phyloP scores from a whole-genome alignment of 2,329 filamentous ascomycete genomes.

The Thelonectria discophora region DNA sequence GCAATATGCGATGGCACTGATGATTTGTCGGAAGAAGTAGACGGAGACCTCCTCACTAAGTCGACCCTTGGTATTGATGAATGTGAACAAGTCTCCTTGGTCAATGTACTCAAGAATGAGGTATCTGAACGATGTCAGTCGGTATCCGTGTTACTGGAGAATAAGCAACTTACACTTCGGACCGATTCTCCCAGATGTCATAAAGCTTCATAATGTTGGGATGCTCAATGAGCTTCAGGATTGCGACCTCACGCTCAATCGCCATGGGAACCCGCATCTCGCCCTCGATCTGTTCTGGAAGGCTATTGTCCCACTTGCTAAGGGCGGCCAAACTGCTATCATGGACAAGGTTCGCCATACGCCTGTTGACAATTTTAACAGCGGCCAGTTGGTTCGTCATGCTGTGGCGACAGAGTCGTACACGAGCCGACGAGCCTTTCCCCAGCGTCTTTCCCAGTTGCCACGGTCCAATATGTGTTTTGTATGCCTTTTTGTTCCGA shows the following conservation, averaged over 20 bases:
- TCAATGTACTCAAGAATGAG: slow-evolving; percentile 93
- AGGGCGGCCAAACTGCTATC: slow-evolving; percentile 87
- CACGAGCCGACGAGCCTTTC: slow-evolving; percentile 87
- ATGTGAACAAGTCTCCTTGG: slow-evolving; percentile 81
- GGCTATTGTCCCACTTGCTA: slow-evolving; percentile 73
- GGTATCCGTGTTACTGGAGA: neutral
- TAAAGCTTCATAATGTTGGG: slow-evolving; percentile 93
- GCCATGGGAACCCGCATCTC: slow-evolving; percentile 82
- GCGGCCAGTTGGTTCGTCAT: slow-evolving; percentile 83
- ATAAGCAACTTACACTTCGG: slow-evolving; percentile 78
- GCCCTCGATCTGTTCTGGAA: slow-evolving; percentile 64
- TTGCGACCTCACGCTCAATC: slow-evolving; percentile 93
- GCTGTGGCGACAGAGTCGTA: slow-evolving; percentile 84
- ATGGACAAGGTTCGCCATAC: slow-evolving; percentile 79
- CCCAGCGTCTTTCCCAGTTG: slow-evolving; percentile 89
- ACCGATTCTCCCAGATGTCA: slow-evolving; percentile 97
- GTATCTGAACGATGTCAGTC: slow-evolving; percentile 68
- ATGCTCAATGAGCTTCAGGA: slow-evolving; percentile 96
- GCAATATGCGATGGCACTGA: slow-evolving; percentile 90
- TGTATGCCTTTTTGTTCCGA: slow-evolving; percentile 56
- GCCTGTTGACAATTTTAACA: slow-evolving; percentile 94
- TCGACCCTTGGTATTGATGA: slow-evolving; percentile 78
- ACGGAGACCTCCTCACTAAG: slow-evolving; percentile 83
- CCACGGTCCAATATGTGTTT: slow-evolving; percentile 92
- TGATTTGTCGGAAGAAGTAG: slow-evolving; percentile 90